Base-by-base conservation (phyloP, 441 rosid genomes). In the Gossypium lobatum region DNA sequence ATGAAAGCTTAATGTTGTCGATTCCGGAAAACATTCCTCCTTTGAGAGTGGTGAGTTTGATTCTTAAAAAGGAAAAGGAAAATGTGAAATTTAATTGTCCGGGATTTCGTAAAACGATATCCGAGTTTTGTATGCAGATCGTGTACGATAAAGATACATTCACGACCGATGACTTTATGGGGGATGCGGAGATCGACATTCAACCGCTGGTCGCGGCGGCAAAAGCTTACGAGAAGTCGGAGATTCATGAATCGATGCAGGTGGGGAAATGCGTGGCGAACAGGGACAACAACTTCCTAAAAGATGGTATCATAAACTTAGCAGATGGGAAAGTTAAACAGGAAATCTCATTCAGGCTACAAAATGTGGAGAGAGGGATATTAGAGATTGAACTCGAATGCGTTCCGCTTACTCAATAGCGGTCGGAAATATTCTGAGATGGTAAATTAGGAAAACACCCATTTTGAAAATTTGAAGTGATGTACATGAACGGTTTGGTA, bases 141-240 rank as follows among this genome's bases (percentile, higher is more conserved):
- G 97, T 93, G 71, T 93, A 90, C 46, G 99, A 96, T 73, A 96
- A 92, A 79, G 99, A 96, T 75, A 91, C 87, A 13, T 96, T 96
- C 83, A 77, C 87, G 25, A 82, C 89, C 0, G 98, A 96, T 76
- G 98, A 96, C 83, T 96, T 96, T 75, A 96, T 93, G 98, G 99
- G 98, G 39, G 97, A 91, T 61, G 97, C 94, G 1, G 97, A 93
- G 85, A 92, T 96, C 18, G 97, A 95, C 83, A 95, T 93, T 73
- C 97, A 93, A 73, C 97, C 98, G 1, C 86, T 93, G 70, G 86
- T 95, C 31, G 62, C 85, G 14, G 93, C 94, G 20, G 97, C 99
- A 26, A 89, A 83, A 84, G 97, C 97, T 16, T 84, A 78, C 17
- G 97, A 95, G 85, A 78, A 46, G 6, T 90, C 93, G 10, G 77